A percentile compares a stretch with the other conserved stretches of the same genome.
Evolutionary conservation across 495 filamentous ascomycete genomes (phyloP).

Genomic region (Staphylotrichum longicolle): DNA sequence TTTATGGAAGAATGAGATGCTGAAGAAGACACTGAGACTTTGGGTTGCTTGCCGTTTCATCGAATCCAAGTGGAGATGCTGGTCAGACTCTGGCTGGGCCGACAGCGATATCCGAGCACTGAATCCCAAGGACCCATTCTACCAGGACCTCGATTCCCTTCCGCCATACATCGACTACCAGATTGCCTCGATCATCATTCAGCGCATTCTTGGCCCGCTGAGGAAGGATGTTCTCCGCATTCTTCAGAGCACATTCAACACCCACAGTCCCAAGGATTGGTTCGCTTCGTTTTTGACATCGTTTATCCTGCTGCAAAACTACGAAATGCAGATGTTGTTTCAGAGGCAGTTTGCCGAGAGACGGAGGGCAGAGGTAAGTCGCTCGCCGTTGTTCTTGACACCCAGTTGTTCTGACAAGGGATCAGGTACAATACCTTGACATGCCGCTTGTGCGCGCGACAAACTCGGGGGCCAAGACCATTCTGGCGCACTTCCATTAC

Average conservation of each 20-base stretch:
- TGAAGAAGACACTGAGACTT: conserved; percentile 36
- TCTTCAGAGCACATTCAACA: conserved; percentile 34
- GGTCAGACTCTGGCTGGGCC: conserved; percentile 27
- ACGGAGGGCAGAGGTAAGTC: conserved; percentile 27
- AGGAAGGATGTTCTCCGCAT: conserved; percentile 33
- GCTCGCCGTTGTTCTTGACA: neutral
- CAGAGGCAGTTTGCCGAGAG: conserved; percentile 36
- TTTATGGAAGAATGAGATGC: conserved; percentile 35
- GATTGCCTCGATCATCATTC: conserved; percentile 39
- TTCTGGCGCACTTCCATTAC: conserved; percentile 46
- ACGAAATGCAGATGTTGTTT: conserved; percentile 39
- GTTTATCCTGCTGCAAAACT: conserved; percentile 45
- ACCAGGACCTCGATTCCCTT: conserved; percentile 32
- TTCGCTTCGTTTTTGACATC: conserved; percentile 36
- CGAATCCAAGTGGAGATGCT: conserved; percentile 40
- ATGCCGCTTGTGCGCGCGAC: conserved; percentile 43
- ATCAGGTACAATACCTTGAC: conserved; percentile 38
- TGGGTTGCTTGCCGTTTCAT: conserved; percentile 43
- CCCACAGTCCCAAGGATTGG: conserved; percentile 39
- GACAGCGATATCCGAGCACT: conserved; percentile 30
- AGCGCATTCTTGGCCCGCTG: conserved; percentile 37
- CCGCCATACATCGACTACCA: conserved; percentile 44
- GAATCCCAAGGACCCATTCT: conserved; percentile 33
- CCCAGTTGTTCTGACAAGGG: neutral
- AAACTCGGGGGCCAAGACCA: conserved; percentile 43